phyloP scores from a whole-genome alignment of 2,329 filamentous ascomycete genomes.

The Catunica adiposa region DNA sequence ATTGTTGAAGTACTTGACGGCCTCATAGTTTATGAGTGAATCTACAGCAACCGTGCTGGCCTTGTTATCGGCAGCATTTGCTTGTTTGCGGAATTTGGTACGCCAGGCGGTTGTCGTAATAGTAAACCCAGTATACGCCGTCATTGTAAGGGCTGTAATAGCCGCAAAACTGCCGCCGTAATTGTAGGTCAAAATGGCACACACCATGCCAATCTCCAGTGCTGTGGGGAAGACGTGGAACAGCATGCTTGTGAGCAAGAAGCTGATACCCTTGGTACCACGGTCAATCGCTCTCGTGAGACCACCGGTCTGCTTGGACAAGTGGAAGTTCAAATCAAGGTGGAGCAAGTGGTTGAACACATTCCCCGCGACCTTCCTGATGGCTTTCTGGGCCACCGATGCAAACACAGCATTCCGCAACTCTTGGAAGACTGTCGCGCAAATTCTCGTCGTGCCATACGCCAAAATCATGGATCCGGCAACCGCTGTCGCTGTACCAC shows the following conservation, averaged over 20 bases:
- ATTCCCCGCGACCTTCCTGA: slow-evolving; percentile 74
- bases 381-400: slow-evolving; percentile 91
- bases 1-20: slow-evolving; percentile 99
- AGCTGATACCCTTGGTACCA: slow-evolving; percentile 96
- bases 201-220: slow-evolving; percentile 87
- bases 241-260: slow-evolving; percentile 92
- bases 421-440: slow-evolving; percentile 82
- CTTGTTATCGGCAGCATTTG: slow-evolving; percentile 90
- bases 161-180: slow-evolving; percentile 84
- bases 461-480: slow-evolving; percentile 87
- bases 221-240: slow-evolving; percentile 92
- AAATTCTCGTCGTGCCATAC: slow-evolving; percentile 77
- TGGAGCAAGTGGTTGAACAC: slow-evolving; percentile 82
- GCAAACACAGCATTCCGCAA: slow-evolving; percentile 92
- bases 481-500: slow-evolving; percentile 77
- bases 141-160: slow-evolving; percentile 82
- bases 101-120: slow-evolving; percentile 94
- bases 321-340: slow-evolving; percentile 83
- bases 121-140: slow-evolving; percentile 88
- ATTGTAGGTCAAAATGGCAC: slow-evolving; percentile 89
- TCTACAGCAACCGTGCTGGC: slow-evolving; percentile 92
- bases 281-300: slow-evolving; percentile 87
- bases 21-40: slow-evolving; percentile 95
- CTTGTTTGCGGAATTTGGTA: slow-evolving; percentile 87
- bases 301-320: slow-evolving; percentile 86